A percentile compares a stretch with the other conserved stretches of the same genome.
Evolutionary conservation across 768 basidiomycete genomes (phyloP).

Genomic region (Punctularia strigosozonata): DNA sequence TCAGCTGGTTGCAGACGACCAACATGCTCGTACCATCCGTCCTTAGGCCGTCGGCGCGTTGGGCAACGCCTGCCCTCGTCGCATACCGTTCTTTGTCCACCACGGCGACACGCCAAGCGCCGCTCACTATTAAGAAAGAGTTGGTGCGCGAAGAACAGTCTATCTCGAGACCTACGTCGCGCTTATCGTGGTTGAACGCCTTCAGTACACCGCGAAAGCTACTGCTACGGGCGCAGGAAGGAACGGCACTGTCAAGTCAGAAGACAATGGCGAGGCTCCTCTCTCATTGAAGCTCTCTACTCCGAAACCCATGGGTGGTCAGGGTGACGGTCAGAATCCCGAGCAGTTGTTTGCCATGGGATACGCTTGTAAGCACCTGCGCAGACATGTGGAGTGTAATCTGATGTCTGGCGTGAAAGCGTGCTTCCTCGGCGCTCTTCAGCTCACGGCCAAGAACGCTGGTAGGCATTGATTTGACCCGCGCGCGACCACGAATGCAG

Average conservation of each 20-base stretch:
- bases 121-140: no score
- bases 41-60: no score
- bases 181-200: conserved; percentile 12
- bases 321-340: conserved; percentile 11
- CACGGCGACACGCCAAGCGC: no score
- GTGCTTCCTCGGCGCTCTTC: conserved; percentile 13
- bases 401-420: conserved; percentile 1
- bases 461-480: no score
- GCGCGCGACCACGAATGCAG: no score
- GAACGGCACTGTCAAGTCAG: neutral
- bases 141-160: no score
- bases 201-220: neutral
- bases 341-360: conserved; percentile 13
- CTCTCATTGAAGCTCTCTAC: conserved; percentile 7
- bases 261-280: conserved; percentile 1
- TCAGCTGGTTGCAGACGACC: no score
- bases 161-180: conserved; percentile 13
- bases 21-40: no score
- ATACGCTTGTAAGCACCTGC: conserved; percentile 4
- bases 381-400: conserved; percentile 2
- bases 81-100: no score
- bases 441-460: conserved; percentile 4
- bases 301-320: conserved; percentile 10
- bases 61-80: no score
- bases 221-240: neutral